These are phyloP conservation scores for Aspergillus sparsus DNA, from an alignment of 495 filamentous ascomycete species.

Conservation along the genomic window DNA sequence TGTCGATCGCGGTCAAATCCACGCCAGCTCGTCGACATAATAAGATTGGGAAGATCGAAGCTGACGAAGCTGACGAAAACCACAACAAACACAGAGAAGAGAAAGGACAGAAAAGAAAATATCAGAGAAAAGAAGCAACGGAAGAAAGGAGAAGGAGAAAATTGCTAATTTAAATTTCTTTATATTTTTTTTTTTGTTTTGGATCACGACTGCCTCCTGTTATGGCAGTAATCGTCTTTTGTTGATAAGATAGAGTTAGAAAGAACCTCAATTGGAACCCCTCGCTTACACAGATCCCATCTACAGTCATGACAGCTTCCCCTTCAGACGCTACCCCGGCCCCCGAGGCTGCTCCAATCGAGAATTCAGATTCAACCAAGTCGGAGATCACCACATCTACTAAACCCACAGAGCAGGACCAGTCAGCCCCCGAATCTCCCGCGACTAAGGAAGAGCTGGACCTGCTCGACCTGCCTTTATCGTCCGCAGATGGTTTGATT, in stretches of 20 bases:
- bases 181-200: not conserved
- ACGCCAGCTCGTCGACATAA: not conserved
- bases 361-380: slow-evolving; percentile 17
- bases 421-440: not conserved
- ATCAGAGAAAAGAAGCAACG: not conserved
- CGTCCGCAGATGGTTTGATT: slow-evolving; percentile 51
- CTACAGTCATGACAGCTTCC: not conserved
- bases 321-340: slow-evolving; percentile 10
- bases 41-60: not conserved
- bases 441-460: slow-evolving; percentile 32
- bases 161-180: not conserved
- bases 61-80: not conserved
- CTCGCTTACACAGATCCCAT: not conserved
- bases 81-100: not conserved
- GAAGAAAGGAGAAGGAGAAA: not conserved
- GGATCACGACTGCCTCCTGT: not conserved
- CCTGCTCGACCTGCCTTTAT: slow-evolving; percentile 43
- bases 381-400: slow-evolving; percentile 14
- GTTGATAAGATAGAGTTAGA: not conserved
- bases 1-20: not conserved
- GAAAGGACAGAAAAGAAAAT: not conserved
- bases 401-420: slow-evolving; percentile 16
- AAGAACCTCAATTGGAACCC: not conserved
- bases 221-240: not conserved
- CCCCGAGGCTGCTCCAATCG: not conserved